Evolutionary conservation across 176 grass and related monocot genomes (phyloP).

Genomic region (Miscanthus lutarioriparius): DNA sequence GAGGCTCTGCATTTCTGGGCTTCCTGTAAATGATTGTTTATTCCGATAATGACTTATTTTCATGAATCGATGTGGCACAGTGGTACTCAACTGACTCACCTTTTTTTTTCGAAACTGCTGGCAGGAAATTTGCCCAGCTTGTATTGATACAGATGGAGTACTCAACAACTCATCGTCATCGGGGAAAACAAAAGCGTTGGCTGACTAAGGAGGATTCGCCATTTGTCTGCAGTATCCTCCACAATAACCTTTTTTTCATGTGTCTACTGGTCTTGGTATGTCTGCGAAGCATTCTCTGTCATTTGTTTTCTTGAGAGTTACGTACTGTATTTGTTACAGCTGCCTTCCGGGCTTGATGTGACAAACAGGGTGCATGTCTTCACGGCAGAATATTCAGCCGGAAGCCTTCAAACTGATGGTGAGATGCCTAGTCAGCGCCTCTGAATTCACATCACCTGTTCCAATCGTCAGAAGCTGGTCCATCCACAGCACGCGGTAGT

Average conservation of each 20-base stretch:
- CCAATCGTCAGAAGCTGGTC: background rate
- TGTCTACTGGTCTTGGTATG: background rate
- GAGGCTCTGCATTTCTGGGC: background rate
- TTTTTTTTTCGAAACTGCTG: too few relatives aligned
- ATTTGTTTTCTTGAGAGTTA: background rate
- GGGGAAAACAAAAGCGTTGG: background rate
- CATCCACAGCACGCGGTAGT: background rate
- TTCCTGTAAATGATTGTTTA: background rate
- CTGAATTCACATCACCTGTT: background rate
- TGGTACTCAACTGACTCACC: background rate
- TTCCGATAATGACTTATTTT: background rate
- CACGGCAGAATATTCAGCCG: conserved; percentile 11
- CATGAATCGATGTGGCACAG: background rate
- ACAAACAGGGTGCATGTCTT: background rate
- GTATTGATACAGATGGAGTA: too few relatives aligned
- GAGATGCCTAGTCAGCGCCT: background rate
- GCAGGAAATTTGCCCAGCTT: too few relatives aligned
- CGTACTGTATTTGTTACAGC: background rate
- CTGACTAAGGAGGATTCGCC: background rate
- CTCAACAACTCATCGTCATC: background rate
- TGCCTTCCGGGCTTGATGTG: background rate
- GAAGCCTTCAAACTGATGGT: conserved; percentile 5
- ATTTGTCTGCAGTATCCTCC: background rate
- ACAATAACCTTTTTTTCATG: background rate
- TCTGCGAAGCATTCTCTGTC: background rate